These are phyloP conservation scores for Myxozyma nipponensis DNA, from an alignment of 805 yeast species.

Conservation along the genomic window DNA sequence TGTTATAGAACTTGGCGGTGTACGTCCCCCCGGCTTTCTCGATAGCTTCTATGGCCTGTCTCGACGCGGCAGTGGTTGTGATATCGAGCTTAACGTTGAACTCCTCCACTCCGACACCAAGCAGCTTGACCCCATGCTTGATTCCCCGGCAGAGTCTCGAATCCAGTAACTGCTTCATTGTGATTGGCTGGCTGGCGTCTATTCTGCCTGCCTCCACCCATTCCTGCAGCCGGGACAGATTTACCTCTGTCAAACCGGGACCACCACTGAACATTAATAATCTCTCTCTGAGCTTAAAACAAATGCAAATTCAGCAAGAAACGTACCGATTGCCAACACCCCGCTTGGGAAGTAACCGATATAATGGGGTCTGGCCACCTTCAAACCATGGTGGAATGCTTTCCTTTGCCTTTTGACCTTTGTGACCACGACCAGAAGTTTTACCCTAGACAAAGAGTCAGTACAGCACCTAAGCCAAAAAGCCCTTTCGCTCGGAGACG, in stretches of 20 bases:
- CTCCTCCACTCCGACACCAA: conserved; percentile 52
- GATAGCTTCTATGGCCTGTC: conserved; percentile 65
- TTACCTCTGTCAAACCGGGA: conserved; percentile 42
- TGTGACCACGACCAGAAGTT: conserved; percentile 95
- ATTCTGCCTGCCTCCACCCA: conserved; percentile 69
- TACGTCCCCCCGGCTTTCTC: conserved; percentile 71
- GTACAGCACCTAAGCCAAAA: neutral
- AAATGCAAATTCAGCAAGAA: neutral
- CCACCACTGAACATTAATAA: neutral
- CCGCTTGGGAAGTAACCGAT: conserved; percentile 76
- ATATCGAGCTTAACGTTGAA: conserved; percentile 59
- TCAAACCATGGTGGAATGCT: conserved; percentile 90
- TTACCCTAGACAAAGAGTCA: conserved; percentile 62
- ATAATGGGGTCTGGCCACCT: conserved; percentile 97
- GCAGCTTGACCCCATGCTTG: conserved; percentile 75
- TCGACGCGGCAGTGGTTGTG: conserved; percentile 79
- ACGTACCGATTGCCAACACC: conserved; percentile 55
- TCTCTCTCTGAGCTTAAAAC: neutral
- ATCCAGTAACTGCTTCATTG: conserved; percentile 72
- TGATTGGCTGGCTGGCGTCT: conserved; percentile 48
- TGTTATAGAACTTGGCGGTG: conserved; percentile 66
- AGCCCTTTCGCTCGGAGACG: neutral
- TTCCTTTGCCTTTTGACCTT: conserved; percentile 97
- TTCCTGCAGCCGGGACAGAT: conserved; percentile 64
- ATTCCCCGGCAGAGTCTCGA: conserved; percentile 69